These are phyloP conservation scores for Silene noctiflora DNA, from an alignment of 179 eudicot species.

Conservation along the genomic window DNA sequence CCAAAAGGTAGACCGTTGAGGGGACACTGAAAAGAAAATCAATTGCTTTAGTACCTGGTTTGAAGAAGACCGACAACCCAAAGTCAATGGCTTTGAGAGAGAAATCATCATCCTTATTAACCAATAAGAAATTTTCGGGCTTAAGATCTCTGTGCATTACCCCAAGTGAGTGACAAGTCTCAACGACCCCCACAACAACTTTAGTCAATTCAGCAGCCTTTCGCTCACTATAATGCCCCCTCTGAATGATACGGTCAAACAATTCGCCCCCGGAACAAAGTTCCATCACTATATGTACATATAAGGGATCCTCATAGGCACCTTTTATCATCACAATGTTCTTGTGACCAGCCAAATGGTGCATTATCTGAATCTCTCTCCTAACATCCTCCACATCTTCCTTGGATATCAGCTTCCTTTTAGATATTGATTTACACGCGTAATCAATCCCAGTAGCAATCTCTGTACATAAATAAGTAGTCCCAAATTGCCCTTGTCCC, in stretches of 20 bases:
- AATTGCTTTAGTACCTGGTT: slow-evolving; percentile 53
- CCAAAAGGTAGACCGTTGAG: background rate
- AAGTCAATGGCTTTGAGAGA: slow-evolving; percentile 87
- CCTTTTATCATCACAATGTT: slow-evolving; percentile 78
- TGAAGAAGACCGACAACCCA: slow-evolving; percentile 86
- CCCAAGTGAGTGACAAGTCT: slow-evolving; percentile 84
- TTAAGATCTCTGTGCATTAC: slow-evolving; percentile 47
- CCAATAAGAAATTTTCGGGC: slow-evolving; percentile 82
- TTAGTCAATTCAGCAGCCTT: slow-evolving; percentile 80
- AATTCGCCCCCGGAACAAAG: slow-evolving; percentile 79
- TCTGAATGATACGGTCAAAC: slow-evolving; percentile 80
- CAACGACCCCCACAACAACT: slow-evolving; percentile 80
- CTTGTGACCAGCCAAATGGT: slow-evolving; percentile 80
- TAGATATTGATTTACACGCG: slow-evolving; percentile 79
- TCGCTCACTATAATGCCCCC: slow-evolving; percentile 81
- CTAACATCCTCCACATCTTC: slow-evolving; percentile 91
- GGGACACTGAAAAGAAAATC: background rate
- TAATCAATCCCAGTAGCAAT: slow-evolving; percentile 51
- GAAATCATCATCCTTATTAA: slow-evolving; percentile 83
- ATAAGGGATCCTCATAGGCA: slow-evolving; percentile 79
- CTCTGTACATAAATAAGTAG: slow-evolving; percentile 71
- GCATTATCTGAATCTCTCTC: slow-evolving; percentile 94
- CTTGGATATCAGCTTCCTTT: slow-evolving; percentile 79
- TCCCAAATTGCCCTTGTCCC: slow-evolving; percentile 85
- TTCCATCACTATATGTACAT: slow-evolving; percentile 89